Conservation (phyloP, 305 asterid genomes). For the Fraxinus floribunda region DNA sequence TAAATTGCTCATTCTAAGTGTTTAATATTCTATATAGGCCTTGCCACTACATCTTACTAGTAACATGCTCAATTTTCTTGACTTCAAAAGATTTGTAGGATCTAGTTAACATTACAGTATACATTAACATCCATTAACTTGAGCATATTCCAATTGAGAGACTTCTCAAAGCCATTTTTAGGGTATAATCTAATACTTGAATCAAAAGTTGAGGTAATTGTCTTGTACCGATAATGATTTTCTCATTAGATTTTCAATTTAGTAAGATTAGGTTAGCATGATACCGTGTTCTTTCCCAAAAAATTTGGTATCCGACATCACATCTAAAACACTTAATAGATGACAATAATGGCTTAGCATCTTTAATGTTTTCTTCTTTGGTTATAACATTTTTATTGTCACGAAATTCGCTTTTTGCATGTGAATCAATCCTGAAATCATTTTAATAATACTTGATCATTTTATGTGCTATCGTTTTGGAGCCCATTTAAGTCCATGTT, state of each 20-base stretch:
- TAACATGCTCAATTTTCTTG: not conserved
- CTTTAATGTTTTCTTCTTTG: not conserved
- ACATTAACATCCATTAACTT: not conserved
- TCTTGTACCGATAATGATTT: not conserved
- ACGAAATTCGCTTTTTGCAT: not conserved
- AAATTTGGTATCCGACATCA: conserved; percentile 6
- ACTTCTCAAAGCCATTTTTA: not conserved
- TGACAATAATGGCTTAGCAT: not conserved
- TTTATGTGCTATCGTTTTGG: not conserved
- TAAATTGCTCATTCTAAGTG: not conserved
- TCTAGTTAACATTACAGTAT: not conserved
- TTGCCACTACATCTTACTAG: not conserved
- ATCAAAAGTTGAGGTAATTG: not conserved
- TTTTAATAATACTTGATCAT: not conserved
- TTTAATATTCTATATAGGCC: not conserved
- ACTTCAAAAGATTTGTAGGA: not conserved
- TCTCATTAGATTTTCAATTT: not conserved
- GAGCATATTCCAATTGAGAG: not conserved
- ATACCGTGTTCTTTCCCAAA: not conserved
- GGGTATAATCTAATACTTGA: not conserved
- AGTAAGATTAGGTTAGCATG: not conserved
- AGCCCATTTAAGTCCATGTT: not conserved
- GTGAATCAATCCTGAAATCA: not conserved
- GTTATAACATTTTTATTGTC: not conserved
- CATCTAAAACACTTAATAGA: not conserved